Base-by-base conservation (phyloP, 1,284 basidiomycete species). In the Cerioporus squamosus region DNA sequence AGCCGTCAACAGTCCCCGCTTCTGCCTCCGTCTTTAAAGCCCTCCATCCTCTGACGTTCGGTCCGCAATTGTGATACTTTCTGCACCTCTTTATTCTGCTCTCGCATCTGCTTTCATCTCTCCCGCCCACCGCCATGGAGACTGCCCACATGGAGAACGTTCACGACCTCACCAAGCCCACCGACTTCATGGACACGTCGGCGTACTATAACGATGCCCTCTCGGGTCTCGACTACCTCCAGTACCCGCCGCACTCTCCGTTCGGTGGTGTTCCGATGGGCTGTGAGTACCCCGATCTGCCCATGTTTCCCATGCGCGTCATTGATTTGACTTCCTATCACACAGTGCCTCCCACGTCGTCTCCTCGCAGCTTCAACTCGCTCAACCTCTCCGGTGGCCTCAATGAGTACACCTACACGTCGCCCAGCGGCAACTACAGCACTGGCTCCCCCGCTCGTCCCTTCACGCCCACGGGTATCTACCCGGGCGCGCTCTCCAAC, bases 401-500 rank as follows among this genome's bases (percentile, higher is more conserved):
- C 65, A 79, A 79, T 64, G 87, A 89, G 71, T 89, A 88, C 77
- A 84, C 83, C 55, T 91, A 89, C 76, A 77, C 81, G 31, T 77
- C 83, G 38, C 60, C 62, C 53, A 75, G 76, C 44, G 69, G 76
- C 59, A 77, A 79, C 58, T 82, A 81, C 69, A 77, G 78, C 45
- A 78, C 78, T 23, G 72, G 81, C 50, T 81, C 84, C 18, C 86
- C 87, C 3, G 82, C 82, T 60, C 86, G 87, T 61, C 82, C 87
- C 15, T 89, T 81, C 79, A 87, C 85, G 18, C 86, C 89, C 31
- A 79, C 84, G 29, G 85, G 89, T 61, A 84, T 91, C 64, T 88
- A 86, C 49, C 88, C 88, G 22, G 87, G 86, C 44, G 81, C 85
- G 46, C 81, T 90, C 70, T 88, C 89, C 72, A 84, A 80, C 68